Evolutionary conservation across 192 early-diverging fungal species (phyloP).

Genomic region (Phycomyces blakesleeanus): DNA sequence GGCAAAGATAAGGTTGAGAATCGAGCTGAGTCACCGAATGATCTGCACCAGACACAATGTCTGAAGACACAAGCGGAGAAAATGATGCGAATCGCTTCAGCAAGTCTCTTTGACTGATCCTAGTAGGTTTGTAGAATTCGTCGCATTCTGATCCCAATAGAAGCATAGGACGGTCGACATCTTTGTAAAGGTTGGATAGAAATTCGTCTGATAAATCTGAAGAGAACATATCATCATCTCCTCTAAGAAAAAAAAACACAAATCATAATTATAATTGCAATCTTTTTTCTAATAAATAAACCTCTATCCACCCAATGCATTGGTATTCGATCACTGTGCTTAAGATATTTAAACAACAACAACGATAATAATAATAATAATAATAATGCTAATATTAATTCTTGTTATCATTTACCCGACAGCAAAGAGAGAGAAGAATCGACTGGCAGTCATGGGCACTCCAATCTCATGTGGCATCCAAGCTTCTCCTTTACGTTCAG

Average conservation of each 20-base stretch:
- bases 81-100: neutral
- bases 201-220: constrained; percentile 6
- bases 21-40: neutral
- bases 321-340: too few species aligned
- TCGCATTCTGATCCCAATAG: constrained; percentile 1
- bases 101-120: neutral
- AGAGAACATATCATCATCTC: constrained; percentile 7
- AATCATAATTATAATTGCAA: too few species aligned
- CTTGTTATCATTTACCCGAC: constrained; percentile 38
- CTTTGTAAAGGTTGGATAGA: neutral
- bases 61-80: neutral
- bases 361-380: too few species aligned
- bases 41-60: constrained; percentile 1
- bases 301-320: too few species aligned
- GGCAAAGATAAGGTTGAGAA: constrained; percentile 12
- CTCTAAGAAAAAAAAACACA: neutral
- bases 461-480: constrained; percentile 35
- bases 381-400: too few species aligned
- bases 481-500: constrained; percentile 33
- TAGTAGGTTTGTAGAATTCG: constrained; percentile 1
- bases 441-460: constrained; percentile 36
- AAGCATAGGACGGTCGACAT: neutral
- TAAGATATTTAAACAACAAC: too few species aligned
- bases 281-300: too few species aligned
- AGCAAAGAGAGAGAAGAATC: constrained; percentile 35